Conservation (phyloP, 768 basidiomycete species). For the Lactarius deliciosus region DNA sequence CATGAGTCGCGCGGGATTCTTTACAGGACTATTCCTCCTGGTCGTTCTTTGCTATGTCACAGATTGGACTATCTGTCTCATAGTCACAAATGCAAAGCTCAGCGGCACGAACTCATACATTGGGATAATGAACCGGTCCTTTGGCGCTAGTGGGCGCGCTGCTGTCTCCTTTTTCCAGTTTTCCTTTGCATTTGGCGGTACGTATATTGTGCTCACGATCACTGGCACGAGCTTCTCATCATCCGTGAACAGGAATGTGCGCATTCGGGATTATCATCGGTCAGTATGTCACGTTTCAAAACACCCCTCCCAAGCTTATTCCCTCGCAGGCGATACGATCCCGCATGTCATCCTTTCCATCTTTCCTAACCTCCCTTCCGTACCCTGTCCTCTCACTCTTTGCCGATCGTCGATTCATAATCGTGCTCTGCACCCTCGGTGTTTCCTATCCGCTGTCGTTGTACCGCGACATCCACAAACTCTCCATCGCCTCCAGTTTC, state of each 20-base stretch:
- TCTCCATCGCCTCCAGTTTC: slow-evolving; percentile 87
- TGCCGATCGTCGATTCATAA: slow-evolving; percentile 86
- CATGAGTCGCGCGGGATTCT: slow-evolving; percentile 90
- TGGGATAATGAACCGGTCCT: slow-evolving; percentile 91
- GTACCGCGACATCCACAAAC: slow-evolving; percentile 96
- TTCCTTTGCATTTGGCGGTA: slow-evolving; percentile 94
- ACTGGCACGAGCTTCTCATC: not conserved
- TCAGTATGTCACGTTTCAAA: slow-evolving; percentile 28
- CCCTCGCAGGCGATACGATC: slow-evolving; percentile 78
- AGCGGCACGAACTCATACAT: slow-evolving; percentile 92
- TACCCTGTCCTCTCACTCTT: slow-evolving; percentile 78
- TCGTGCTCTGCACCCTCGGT: slow-evolving; percentile 78
- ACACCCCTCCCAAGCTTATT: slow-evolving; percentile 1
- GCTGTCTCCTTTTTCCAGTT: slow-evolving; percentile 98
- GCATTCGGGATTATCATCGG: slow-evolving; percentile 96
- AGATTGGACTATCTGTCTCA: slow-evolving; percentile 98
- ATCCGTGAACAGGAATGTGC: slow-evolving; percentile 72
- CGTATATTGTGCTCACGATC: slow-evolving; percentile 31
- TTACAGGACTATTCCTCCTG: slow-evolving; percentile 81
- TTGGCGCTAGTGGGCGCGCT: slow-evolving; percentile 86
- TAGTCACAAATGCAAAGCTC: slow-evolving; percentile 93
- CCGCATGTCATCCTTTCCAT: slow-evolving; percentile 88
- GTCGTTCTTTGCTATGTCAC: slow-evolving; percentile 79
- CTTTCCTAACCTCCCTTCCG: slow-evolving; percentile 64
- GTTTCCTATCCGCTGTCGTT: slow-evolving; percentile 95